phyloP scores from a whole-genome alignment of 805 yeast genomes.

The Sugiyamaella mastotermitis region DNA sequence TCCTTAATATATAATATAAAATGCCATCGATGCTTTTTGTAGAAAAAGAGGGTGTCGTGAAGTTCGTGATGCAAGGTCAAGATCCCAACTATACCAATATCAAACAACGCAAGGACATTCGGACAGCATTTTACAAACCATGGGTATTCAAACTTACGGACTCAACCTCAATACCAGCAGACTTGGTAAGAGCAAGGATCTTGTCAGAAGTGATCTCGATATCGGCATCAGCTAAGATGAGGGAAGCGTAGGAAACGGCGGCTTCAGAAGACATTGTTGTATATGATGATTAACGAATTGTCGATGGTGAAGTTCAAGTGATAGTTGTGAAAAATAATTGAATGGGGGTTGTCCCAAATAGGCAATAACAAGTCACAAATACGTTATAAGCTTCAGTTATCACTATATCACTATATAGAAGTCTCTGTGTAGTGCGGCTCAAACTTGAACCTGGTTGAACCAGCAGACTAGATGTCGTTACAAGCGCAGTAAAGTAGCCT shows the following conservation, averaged over 20 bases:
- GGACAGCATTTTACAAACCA: too few species aligned
- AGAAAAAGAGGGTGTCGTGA: too few species aligned
- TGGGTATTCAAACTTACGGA: constrained; percentile 30
- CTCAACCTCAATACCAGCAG: constrained; percentile 79
- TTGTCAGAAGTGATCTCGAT: constrained; percentile 86
- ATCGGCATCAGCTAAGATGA: constrained; percentile 96
- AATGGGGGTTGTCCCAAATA: background rate
- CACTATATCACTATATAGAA: too few species aligned
- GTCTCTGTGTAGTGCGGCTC: too few species aligned
- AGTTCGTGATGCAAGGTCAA: too few species aligned
- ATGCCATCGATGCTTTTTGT: too few species aligned
- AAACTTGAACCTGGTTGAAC: too few species aligned
- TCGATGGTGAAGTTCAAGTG: background rate
- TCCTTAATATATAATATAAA: background rate
- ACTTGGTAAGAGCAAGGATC: constrained; percentile 67
- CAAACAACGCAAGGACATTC: too few species aligned
- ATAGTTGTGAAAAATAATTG: background rate
- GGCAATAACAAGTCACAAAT: constrained; percentile 1
- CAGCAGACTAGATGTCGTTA: too few species aligned
- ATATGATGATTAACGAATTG: constrained; percentile 6
- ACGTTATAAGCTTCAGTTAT: too few species aligned
- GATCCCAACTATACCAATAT: too few species aligned
- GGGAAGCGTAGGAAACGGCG: constrained; percentile 95
- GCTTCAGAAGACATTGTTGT: constrained; percentile 44
- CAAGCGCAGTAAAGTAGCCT: too few species aligned